A percentile compares a stretch with the other conserved stretches of the same genome.
These are phyloP conservation scores for Apophysomyces elegans DNA, from an alignment of 371 early-diverging fungal genomes.

Conservation along the genomic window DNA sequence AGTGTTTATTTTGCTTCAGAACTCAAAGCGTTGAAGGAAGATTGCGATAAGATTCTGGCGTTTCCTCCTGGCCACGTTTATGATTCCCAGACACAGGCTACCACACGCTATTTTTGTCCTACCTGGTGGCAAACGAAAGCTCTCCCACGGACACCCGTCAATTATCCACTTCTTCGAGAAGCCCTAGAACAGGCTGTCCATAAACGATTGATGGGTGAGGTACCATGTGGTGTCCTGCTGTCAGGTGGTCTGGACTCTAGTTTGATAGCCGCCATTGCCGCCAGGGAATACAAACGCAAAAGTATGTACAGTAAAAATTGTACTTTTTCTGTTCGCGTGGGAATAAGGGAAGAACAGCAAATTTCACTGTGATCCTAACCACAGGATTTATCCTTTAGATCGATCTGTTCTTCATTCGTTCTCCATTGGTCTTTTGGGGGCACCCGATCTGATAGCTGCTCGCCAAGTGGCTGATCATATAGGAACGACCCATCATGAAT, in stretches of 20 bases:
- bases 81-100: conserved; percentile 74
- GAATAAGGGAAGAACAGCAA: not conserved
- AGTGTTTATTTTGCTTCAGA: conserved; percentile 93
- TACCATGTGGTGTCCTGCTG: conserved; percentile 95
- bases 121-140: conserved; percentile 78
- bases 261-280: conserved; percentile 93
- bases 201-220: conserved; percentile 96
- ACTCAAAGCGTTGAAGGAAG: conserved; percentile 92
- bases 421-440: conserved; percentile 92
- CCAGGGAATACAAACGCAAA: conserved; percentile 55
- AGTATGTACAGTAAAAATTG: too few species aligned
- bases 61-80: conserved; percentile 97
- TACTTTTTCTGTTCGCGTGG: not conserved
- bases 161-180: conserved; percentile 75
- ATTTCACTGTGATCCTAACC: too few species aligned
- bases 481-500: conserved; percentile 92
- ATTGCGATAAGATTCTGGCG: conserved; percentile 92
- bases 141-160: conserved; percentile 58
- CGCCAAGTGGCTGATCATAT: conserved; percentile 88
- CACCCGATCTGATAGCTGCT: conserved; percentile 94
- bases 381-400: not conserved
- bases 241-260: conserved; percentile 94
- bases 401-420: conserved; percentile 87
- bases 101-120: conserved; percentile 88
- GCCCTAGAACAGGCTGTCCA: conserved; percentile 86